These are phyloP conservation scores for Aspergillus vadensis DNA, from an alignment of 2,329 filamentous ascomycete genomes.

Conservation along the genomic window DNA sequence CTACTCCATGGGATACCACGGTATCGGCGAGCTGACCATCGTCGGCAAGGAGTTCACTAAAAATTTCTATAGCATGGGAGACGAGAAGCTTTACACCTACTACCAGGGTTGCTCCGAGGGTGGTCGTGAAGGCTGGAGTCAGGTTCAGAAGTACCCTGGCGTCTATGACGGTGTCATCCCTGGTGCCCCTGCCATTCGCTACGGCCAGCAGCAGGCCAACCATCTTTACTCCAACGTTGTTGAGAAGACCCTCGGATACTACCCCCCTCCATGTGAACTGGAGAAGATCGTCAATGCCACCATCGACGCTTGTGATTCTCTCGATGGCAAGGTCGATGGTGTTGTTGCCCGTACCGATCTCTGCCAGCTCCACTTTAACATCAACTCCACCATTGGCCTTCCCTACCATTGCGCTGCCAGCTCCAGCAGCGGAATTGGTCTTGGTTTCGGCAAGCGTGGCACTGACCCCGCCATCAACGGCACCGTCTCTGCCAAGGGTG, in stretches of 20 bases:
- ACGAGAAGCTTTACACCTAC: conserved; percentile 45
- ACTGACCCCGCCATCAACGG: conserved; percentile 35
- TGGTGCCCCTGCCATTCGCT: conserved; percentile 52
- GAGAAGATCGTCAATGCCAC: conserved; percentile 53
- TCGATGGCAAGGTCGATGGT: conserved; percentile 59
- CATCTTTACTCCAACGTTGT: conserved; percentile 44
- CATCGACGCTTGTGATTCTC: conserved; percentile 56
- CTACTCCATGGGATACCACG: conserved; percentile 48
- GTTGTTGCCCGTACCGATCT: conserved; percentile 55
- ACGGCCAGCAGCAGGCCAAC: conserved; percentile 47
- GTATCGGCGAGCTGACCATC: conserved; percentile 54
- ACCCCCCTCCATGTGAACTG: conserved; percentile 41
- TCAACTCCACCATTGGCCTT: conserved; percentile 50
- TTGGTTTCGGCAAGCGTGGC: conserved; percentile 32
- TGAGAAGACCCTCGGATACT: conserved; percentile 46
- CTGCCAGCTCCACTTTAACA: conserved; percentile 51
- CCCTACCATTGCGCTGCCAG: conserved; percentile 48
- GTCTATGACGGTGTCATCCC: conserved; percentile 51
- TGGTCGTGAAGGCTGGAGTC: conserved; percentile 54
- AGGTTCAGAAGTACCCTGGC: conserved; percentile 53
- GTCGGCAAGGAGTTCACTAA: conserved; percentile 50
- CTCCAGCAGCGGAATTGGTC: conserved; percentile 29
- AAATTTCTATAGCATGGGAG: conserved; percentile 41
- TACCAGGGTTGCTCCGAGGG: conserved; percentile 60
- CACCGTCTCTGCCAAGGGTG: conserved; percentile 29